phyloP scores from a whole-genome alignment of 1,284 basidiomycete species.

The Lentinula novae-zelandiae region DNA sequence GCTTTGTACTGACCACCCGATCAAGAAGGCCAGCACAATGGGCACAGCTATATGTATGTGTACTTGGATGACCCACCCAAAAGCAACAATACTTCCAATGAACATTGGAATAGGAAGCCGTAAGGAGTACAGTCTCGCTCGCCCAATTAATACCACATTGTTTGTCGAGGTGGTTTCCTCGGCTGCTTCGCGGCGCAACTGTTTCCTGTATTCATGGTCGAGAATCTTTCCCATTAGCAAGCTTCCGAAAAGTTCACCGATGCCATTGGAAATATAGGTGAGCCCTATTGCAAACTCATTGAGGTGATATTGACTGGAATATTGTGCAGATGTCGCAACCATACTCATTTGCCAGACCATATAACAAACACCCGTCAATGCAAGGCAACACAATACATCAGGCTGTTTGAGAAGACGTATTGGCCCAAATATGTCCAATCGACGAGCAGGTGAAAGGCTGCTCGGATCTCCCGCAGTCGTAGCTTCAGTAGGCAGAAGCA shows the following conservation, averaged over 20 bases:
- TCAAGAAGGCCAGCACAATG: constrained; percentile 3
- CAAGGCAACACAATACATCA: background rate
- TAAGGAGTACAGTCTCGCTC: constrained; percentile 6
- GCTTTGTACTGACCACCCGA: constrained; percentile 3
- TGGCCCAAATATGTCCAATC: background rate
- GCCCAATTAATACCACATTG: background rate
- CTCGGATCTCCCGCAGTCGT: background rate
- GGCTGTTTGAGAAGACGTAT: background rate
- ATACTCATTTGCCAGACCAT: constrained; percentile 10
- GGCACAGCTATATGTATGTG: background rate
- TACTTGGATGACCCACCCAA: constrained; percentile 1
- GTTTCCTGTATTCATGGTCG: constrained; percentile 4
- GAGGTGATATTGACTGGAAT: constrained; percentile 1
- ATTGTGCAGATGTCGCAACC: constrained; percentile 6
- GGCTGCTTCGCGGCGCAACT: background rate
- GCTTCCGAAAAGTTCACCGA: constrained; percentile 6
- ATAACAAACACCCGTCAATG: constrained; percentile 6
- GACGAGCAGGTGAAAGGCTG: background rate
- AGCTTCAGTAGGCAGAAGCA: background rate
- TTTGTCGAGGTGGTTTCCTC: background rate
- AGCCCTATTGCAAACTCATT: constrained; percentile 6
- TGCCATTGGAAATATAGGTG: constrained; percentile 8
- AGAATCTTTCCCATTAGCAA: constrained; percentile 1
- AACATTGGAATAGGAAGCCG: background rate
- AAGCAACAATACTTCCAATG: background rate